Evolutionary conservation across 768 basidiomycete genomes (phyloP).

Genomic region (Ramaria sp.): DNA sequence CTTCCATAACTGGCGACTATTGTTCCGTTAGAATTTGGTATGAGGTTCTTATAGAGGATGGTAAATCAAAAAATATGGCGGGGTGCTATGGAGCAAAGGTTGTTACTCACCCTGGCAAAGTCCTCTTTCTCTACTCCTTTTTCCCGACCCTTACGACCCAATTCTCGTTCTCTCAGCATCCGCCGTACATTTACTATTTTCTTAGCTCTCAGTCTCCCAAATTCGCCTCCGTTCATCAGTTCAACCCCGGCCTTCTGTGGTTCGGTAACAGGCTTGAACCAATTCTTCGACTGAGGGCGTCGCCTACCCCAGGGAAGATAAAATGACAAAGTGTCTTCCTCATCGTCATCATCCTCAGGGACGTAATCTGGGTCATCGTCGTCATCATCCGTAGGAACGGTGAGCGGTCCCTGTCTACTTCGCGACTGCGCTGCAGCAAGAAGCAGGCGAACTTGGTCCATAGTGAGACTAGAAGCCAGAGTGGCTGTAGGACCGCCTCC

Average conservation of each 20-base stretch:
- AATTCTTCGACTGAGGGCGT: slow-evolving; percentile 19
- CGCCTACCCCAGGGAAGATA: background rate
- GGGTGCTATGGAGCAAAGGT: background rate
- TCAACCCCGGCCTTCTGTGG: slow-evolving; percentile 55
- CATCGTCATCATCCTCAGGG: slow-evolving; percentile 9
- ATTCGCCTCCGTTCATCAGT: slow-evolving; percentile 68
- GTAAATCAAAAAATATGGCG: too few relatives aligned
- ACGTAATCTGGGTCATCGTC: slow-evolving; percentile 11
- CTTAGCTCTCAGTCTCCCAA: slow-evolving; percentile 54
- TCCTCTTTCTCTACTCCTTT: slow-evolving; percentile 36
- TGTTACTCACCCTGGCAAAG: slow-evolving; percentile 36
- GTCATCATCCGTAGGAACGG: slow-evolving; percentile 4
- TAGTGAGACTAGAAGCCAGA: background rate
- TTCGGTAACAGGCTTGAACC: slow-evolving; percentile 35
- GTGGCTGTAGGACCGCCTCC: background rate
- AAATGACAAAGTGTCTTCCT: slow-evolving; percentile 17
- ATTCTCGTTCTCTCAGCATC: slow-evolving; percentile 32
- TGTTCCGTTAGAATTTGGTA: slow-evolving; percentile 75
- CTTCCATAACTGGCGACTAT: slow-evolving; percentile 62
- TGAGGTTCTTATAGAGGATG: slow-evolving; percentile 37
- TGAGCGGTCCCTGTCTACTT: background rate
- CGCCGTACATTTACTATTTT: slow-evolving; percentile 39
- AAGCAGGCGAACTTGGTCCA: slow-evolving; percentile 8
- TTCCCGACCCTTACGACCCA: slow-evolving; percentile 6
- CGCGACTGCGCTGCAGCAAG: slow-evolving; percentile 6